Evolutionary conservation across 2,329 filamentous ascomycete genomes (phyloP), one percentile per base, ranked within the genome.

Genomic region (Chrysoporthe puriensis): DNA sequence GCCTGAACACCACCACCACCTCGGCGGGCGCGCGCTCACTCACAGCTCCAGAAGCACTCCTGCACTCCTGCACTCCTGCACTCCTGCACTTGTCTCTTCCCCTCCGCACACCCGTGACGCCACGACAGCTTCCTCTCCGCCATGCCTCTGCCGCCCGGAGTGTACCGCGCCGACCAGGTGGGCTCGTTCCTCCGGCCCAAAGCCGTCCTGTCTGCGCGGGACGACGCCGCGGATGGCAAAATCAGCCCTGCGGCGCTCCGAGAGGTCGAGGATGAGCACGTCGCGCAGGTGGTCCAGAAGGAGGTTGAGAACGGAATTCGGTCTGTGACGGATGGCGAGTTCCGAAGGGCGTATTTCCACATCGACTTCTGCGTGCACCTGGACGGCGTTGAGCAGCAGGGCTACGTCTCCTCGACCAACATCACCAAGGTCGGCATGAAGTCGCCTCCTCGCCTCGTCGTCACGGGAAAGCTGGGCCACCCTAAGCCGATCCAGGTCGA

Each of bases 331-430:
- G 85, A 86, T 69, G 85, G 85, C 76, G 85, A 87, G 75, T 86
- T 85, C 76, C 82, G 85, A 63, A 83, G 85, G 66, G 81, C 81
- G 58, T 87, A 82, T 78, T 88, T 88, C 77, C 85, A 87, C 75
- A 81, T 87, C 68, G 85, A 87, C 76, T 87, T 86, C 77, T 79
- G 87, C 56, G 80, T 84, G 75, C 82, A 86, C 73, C 77, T 87
- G 4, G 79, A 78, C 52, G 85, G 85, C 63, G 81, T 87, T 71
- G 83, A 85, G 75, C 80, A 83, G 71, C 80, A 81, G 70, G 85
- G 85, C 64, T 74, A 76, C 68, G 72, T 82, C 74, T 74, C 76
- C 66, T 80, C 79, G 16, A 82, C 79, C 63, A 78, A 81, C 70
- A 72, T 78, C 64, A 81, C 82, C 66, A 78, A 82, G 9, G 82